A percentile compares a stretch with the other conserved stretches of the same genome.
These are phyloP conservation scores for Fremontodendron californicum DNA, from an alignment of 345 rosid species.

Conservation along the genomic window DNA sequence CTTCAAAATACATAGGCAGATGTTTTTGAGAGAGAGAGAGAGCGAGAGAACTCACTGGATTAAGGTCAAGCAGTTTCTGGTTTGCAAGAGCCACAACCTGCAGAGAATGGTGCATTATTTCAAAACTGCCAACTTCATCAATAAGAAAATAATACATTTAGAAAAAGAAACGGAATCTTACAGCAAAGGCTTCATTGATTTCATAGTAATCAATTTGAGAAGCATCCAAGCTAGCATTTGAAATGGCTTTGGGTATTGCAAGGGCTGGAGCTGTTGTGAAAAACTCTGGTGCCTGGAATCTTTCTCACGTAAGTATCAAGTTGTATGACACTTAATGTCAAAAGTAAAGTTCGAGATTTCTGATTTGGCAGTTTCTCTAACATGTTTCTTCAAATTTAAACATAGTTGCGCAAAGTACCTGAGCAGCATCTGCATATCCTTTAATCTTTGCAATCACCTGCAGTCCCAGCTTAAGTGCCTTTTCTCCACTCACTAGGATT, in stretches of 20 bases:
- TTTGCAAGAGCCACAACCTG: conserved; percentile 98
- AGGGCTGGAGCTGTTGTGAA: conserved; percentile 97
- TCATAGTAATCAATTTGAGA: conserved; percentile 89
- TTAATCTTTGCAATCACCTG: conserved; percentile 74
- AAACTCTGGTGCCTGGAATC: conserved; percentile 76
- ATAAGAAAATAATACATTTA: neutral
- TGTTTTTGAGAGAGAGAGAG: neutral
- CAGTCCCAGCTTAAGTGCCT: conserved; percentile 68
- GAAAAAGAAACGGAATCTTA: conserved; percentile 30
- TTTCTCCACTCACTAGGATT: conserved; percentile 88
- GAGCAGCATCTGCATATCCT: conserved; percentile 96
- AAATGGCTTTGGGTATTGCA: conserved; percentile 89
- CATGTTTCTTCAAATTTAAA: neutral
- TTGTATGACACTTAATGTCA: conserved; percentile 8
- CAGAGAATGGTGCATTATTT: conserved; percentile 5
- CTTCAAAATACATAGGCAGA: neutral
- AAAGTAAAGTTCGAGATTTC: neutral
- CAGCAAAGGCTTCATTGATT: conserved; percentile 97
- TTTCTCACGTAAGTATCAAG: conserved; percentile 22
- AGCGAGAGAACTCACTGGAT: conserved; percentile 57
- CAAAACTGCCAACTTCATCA: neutral
- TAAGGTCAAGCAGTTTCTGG: conserved; percentile 71
- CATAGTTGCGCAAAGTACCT: conserved; percentile 40
- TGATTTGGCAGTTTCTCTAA: neutral
- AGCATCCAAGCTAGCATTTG: conserved; percentile 75